These are phyloP conservation scores for Epichloe sibirici DNA, from an alignment of 2,329 filamentous ascomycete genomes.

Conservation along the genomic window DNA sequence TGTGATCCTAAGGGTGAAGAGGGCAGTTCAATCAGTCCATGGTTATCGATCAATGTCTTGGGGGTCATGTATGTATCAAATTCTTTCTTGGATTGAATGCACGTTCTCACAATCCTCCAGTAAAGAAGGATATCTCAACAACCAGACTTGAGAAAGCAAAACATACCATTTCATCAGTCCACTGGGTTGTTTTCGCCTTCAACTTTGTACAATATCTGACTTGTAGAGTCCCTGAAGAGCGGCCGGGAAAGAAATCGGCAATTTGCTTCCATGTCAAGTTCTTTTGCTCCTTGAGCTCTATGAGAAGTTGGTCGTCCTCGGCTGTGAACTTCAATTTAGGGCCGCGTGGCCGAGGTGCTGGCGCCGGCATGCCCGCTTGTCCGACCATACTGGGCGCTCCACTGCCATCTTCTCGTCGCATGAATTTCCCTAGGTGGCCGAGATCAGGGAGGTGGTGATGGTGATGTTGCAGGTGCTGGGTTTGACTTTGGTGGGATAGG, in stretches of 20 bases:
- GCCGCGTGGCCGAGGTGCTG: conserved; percentile 67
- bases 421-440: conserved; percentile 55
- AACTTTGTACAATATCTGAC: conserved; percentile 92
- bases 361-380: conserved; percentile 74
- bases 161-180: conserved; percentile 85
- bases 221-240: conserved; percentile 81
- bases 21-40: background rate
- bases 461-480: conserved; percentile 51
- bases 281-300: conserved; percentile 89
- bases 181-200: conserved; percentile 85
- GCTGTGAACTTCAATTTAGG: conserved; percentile 91
- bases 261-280: conserved; percentile 97
- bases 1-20: conserved; percentile 49
- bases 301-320: conserved; percentile 77
- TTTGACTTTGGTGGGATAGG: conserved; percentile 2
- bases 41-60: background rate
- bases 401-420: conserved; percentile 46
- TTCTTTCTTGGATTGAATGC: too few relatives aligned
- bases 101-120: too few relatives aligned
- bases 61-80: background rate
- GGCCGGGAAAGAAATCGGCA: conserved; percentile 85
- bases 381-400: conserved; percentile 76
- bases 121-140: background rate
- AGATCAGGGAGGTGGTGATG: conserved; percentile 72
- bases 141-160: conserved; percentile 1